Evolutionary conservation across 164 flowering plant species (phyloP).

Genomic region (Vitis labrusca): DNA sequence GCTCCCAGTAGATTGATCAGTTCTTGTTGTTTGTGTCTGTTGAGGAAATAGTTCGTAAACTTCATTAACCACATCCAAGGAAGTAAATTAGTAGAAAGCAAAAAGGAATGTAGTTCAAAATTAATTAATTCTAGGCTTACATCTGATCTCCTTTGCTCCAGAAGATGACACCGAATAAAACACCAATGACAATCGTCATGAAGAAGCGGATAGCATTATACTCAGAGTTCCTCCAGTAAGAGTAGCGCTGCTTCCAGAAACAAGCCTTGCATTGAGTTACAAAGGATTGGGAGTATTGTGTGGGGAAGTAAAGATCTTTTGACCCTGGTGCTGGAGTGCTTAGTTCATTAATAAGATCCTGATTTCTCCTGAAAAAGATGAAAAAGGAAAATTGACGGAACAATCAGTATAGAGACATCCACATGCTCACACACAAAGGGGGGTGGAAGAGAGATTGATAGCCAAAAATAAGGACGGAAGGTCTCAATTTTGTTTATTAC

Average conservation of each 20-base stretch:
- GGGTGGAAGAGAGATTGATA: too few relatives aligned
- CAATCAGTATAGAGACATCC: slow-evolving; percentile 26
- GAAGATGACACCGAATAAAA: slow-evolving; percentile 54
- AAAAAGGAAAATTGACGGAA: too few relatives aligned
- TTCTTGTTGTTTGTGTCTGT: slow-evolving; percentile 53
- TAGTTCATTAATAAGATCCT: too few relatives aligned
- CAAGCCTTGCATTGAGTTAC: too few relatives aligned
- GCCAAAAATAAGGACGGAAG: too few relatives aligned
- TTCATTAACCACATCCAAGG: too few relatives aligned
- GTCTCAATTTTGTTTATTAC: not conserved
- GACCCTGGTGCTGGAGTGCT: too few relatives aligned
- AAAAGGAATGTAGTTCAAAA: not conserved
- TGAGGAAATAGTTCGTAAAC: not conserved
- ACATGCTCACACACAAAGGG: too few relatives aligned
- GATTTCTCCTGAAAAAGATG: too few relatives aligned
- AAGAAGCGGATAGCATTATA: slow-evolving; percentile 49
- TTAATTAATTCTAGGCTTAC: slow-evolving; percentile 25
- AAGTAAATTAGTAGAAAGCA: not conserved
- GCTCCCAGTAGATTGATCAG: slow-evolving; percentile 55
- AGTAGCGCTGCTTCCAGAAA: slow-evolving; percentile 61
- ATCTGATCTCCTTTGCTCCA: slow-evolving; percentile 48
- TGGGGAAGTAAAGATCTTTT: too few relatives aligned
- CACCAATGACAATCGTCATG: slow-evolving; percentile 42
- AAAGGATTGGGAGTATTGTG: too few relatives aligned
- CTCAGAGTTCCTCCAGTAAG: slow-evolving; percentile 61